Conservation (phyloP, 352 stramenopile genomes). For the Aphanomyces cochlioides region DNA sequence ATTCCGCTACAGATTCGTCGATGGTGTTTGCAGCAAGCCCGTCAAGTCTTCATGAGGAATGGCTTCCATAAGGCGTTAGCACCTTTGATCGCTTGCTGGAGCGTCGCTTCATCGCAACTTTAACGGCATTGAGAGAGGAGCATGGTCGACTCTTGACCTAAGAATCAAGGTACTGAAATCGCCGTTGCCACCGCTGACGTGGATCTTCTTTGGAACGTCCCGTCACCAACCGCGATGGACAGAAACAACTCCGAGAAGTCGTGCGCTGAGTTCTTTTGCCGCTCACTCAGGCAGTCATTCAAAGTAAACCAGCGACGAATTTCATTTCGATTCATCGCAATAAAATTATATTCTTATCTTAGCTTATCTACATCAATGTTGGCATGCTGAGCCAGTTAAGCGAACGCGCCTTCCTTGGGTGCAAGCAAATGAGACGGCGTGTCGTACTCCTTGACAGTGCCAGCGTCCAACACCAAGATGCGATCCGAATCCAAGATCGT, state of each 20-base stretch:
- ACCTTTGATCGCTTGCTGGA: conserved; percentile 67
- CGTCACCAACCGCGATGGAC: too few relatives aligned
- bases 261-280: too few relatives aligned
- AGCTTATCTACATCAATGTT: conserved; percentile 28
- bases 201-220: too few relatives aligned
- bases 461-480: conserved; percentile 41
- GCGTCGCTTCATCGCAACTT: conserved; percentile 65
- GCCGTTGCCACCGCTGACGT: too few relatives aligned
- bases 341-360: too few relatives aligned
- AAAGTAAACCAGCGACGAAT: too few relatives aligned
- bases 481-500: conserved; percentile 17
- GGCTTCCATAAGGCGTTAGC: neutral
- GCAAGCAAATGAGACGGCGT: neutral
- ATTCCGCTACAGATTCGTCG: conserved; percentile 52
- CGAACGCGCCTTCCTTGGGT: neutral
- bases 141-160: too few relatives aligned
- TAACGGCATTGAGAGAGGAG: conserved; percentile 61
- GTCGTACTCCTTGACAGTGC: neutral
- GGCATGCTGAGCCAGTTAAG: neutral
- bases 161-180: too few relatives aligned
- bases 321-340: too few relatives aligned
- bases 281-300: too few relatives aligned
- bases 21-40: conserved; percentile 50
- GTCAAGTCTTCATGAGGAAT: conserved; percentile 42
- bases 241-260: too few relatives aligned